Evolutionary conservation across 1,139 yeast genomes (phyloP).

Genomic region (Yamadazyma diospyri): DNA sequence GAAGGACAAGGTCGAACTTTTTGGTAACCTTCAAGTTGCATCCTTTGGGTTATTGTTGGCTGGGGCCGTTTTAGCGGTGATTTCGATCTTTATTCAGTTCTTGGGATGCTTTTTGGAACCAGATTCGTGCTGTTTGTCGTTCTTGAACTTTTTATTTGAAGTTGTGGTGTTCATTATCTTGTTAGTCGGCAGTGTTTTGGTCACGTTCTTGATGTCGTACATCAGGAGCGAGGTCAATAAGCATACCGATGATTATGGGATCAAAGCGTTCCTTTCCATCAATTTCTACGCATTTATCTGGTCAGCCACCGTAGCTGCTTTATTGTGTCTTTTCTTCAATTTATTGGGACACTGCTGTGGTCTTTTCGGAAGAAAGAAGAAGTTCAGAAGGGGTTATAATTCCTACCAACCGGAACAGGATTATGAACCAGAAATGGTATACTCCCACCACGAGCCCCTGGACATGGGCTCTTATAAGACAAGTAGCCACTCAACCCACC

Average conservation of each 20-base stretch:
- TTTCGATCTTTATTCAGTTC: constrained; percentile 30
- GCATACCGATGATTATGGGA: constrained; percentile 27
- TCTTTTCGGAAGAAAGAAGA: constrained; percentile 32
- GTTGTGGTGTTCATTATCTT: constrained; percentile 27
- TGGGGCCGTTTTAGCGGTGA: constrained; percentile 23
- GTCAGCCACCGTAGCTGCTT: constrained; percentile 39
- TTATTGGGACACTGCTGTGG: constrained; percentile 47
- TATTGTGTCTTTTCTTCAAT: constrained; percentile 30
- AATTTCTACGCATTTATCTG: constrained; percentile 44
- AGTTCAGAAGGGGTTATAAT: constrained; percentile 31
- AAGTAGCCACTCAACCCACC: constrained; percentile 2
- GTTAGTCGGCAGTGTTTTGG: constrained; percentile 31
- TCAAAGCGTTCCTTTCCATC: constrained; percentile 35
- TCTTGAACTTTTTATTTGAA: constrained; percentile 38
- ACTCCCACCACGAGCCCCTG: constrained; percentile 19
- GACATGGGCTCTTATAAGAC: constrained; percentile 9
- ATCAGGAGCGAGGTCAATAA: constrained; percentile 32
- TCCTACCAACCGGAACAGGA: too few species aligned
- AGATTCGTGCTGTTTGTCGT: constrained; percentile 35
- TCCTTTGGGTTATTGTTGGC: constrained; percentile 29
- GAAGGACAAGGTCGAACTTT: constrained; percentile 27
- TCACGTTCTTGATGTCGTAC: constrained; percentile 31
- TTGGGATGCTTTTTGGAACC: constrained; percentile 37
- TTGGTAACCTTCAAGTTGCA: constrained; percentile 26
- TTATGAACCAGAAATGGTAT: constrained; percentile 24